Base-by-base conservation (phyloP, 2,329 filamentous ascomycete species). In the Leptoxyphium fumago region DNA sequence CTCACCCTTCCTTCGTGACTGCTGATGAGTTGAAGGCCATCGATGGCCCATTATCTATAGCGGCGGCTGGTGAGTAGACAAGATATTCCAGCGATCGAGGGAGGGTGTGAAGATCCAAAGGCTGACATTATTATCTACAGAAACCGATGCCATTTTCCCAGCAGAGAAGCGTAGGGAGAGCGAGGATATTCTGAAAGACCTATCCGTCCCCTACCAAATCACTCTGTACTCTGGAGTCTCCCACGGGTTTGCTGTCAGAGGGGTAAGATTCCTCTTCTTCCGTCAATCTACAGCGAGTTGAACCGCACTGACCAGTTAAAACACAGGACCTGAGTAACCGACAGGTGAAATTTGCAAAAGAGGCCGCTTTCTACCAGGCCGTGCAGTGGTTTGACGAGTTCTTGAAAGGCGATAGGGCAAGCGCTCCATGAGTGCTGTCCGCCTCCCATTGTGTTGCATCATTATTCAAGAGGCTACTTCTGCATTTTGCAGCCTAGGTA, bases 331-430 rank as follows among this genome's bases (percentile, higher is more conserved):
- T 72, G 29, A 71, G 55, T 48, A 71, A 78, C 49, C 72, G 71
- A 59, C 50, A 67, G 39, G 61, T 74, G 56, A 77, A 73, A 60
- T 89, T 74, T 54, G 80, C 82, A 32, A 88, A 85, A 72, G 83
- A 93, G 65, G 77, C 82, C 64, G 84, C 85, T 5, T 91, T 91
- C 59, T 56, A 71, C 50, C 85, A 91, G 69, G 84, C 84, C 30
- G 70, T 87, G 42, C 61, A 69, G 43, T 93, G 85, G 85, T 87
- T 93, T 52, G 73, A 83, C 52, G 69, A 78, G 61, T 69, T 73
- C 59, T 59, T 82, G 48, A 68, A 67, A 60, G 49, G 47, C 9
- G 42, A 45, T 18, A 39, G 50, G 40, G 45, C 34, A 26, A 52
- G 45, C 41, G 49, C 50, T 44, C 45, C 49, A 39, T 54, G 43